Evolutionary conservation across 116 monocot species (phyloP), one percentile per base, ranked within the genome.

Genomic region (Posidonia oceanica): DNA sequence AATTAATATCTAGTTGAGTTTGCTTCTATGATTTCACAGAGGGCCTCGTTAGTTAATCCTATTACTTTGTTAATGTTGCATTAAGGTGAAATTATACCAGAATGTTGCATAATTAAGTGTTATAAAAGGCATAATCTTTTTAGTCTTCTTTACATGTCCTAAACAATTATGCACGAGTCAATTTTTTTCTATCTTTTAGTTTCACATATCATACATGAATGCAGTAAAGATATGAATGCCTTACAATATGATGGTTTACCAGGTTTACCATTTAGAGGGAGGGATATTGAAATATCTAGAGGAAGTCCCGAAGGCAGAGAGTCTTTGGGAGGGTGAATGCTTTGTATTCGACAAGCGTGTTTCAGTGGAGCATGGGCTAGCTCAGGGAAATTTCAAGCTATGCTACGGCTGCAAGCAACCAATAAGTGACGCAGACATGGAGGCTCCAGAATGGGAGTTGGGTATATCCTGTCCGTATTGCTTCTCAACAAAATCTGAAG

Each of bases 281-380:
- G 96, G 96, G 39, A 91, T 97, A 68, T 75, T 97, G 21, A 97
- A 97, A 69, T 97, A 97, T 69, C 81, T 97, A 0, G 96, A 97
- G 69, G 89, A 97, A 66, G 78, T 97, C 5, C 89, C 96, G 0
- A 83, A 85, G 72, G 70, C 61, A 5, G 86, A 91, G 67, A 89
- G 89, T 69, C 83, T 89, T 0, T 97, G 96, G 96, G 96, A 97
- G 69, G 91, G 96, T 3, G 91, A 97, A 62, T 97, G 96, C 72
- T 97, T 97, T 79, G 96, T 97, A 11, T 97, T 97, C 63, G 96
- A 97, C 61, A 97, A 97, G 75, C 74, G 91, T 36, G 96, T 97
- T 20, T 91, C 96, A 0, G 96, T 97, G 1, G 87, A 97, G 54
- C 96, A 97, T 70, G 96, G 96, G 3, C 42, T 97, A 42, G 57